Conservation (phyloP, 306 rosid genomes). For the Pyrus communis region DNA sequence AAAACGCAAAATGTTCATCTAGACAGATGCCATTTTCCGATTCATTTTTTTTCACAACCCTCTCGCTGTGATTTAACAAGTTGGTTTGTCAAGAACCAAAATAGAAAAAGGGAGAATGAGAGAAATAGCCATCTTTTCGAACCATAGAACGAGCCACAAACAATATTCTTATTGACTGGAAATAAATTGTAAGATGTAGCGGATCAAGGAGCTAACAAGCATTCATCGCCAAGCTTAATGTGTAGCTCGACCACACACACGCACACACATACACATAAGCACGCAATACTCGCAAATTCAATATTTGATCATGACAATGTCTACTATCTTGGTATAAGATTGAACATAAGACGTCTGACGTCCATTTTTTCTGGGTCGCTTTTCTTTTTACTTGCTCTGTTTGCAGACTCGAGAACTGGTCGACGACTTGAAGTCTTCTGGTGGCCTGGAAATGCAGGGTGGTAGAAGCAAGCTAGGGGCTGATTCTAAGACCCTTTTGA, state of each 20-base stretch:
- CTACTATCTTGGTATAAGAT: not conserved
- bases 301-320: not conserved
- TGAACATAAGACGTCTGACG: not conserved
- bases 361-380: not conserved
- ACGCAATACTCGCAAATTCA: not conserved
- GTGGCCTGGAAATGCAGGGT: conserved; percentile 56
- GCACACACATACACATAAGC: too few species aligned
- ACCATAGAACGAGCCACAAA: not conserved
- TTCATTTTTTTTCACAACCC: not conserved
- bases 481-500: conserved; percentile 72
- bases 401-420: conserved; percentile 85
- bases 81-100: not conserved
- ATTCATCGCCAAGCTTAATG: not conserved
- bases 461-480: conserved; percentile 80
- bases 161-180: not conserved
- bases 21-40: not conserved
- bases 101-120: not conserved
- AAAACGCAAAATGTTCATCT: not conserved
- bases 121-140: not conserved
- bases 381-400: not conserved
- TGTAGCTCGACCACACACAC: not conserved
- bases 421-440: conserved; percentile 76
- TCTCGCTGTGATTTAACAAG: not conserved
- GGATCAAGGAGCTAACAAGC: not conserved
- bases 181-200: too few species aligned